Conservation (phyloP, 2,329 filamentous ascomycete genomes). For the Ophiostoma perfectum region DNA sequence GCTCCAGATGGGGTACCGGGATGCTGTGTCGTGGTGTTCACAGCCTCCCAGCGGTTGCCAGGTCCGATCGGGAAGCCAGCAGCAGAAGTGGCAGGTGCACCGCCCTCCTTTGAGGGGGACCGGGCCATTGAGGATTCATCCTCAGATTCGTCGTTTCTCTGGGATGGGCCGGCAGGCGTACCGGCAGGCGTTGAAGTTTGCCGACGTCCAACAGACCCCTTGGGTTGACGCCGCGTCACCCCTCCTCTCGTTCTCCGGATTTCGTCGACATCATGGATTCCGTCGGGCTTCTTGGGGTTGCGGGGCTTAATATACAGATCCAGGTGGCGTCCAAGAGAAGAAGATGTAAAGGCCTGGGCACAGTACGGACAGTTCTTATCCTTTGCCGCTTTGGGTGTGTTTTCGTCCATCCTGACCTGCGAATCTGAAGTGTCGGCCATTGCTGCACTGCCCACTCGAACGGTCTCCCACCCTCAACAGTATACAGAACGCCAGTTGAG, state of each 20-base stretch:
- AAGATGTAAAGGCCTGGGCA: conserved; percentile 84
- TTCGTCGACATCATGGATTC: conserved; percentile 82
- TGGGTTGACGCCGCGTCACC: conserved; percentile 80
- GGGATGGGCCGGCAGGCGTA: conserved; percentile 42
- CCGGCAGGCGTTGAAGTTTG: conserved; percentile 56
- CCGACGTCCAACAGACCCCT: conserved; percentile 56
- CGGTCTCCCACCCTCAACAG: conserved; percentile 9
- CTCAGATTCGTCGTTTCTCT: conserved; percentile 41
- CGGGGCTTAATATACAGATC: conserved; percentile 92
- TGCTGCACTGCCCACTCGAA: background rate
- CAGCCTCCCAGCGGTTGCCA: conserved; percentile 39
- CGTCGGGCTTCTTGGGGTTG: conserved; percentile 82
- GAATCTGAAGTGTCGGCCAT: background rate
- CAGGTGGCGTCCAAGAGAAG: conserved; percentile 84
- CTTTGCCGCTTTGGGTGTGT: conserved; percentile 56
- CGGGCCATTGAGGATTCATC: conserved; percentile 32
- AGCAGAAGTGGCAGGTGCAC: background rate
- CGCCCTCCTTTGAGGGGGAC: background rate
- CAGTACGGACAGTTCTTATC: conserved; percentile 89
- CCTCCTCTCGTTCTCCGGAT: conserved; percentile 76
- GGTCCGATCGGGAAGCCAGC: conserved; percentile 5
- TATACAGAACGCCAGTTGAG: conserved; percentile 7
- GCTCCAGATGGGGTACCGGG: background rate
- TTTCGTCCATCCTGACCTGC: conserved; percentile 21
- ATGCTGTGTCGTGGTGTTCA: background rate